Evolutionary conservation across 164 flowering plant genomes (phyloP).

Genomic region (Vitis labrusca): DNA sequence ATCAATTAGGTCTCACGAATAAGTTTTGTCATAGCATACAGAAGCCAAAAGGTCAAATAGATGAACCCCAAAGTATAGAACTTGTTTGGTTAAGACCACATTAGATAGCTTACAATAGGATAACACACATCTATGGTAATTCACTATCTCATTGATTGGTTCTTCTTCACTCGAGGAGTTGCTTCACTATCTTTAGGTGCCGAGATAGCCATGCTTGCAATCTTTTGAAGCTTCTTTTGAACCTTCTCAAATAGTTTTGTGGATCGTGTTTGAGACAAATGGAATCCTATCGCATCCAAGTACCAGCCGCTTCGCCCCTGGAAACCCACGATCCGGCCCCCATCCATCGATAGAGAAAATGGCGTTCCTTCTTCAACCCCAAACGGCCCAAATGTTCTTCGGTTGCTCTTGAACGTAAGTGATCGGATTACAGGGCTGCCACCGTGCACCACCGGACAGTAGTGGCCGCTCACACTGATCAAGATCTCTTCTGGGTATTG

Average conservation of each 20-base stretch:
- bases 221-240: slow-evolving; percentile 19
- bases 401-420: slow-evolving; percentile 59
- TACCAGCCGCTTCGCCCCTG: slow-evolving; percentile 66
- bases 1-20: no score
- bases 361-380: slow-evolving; percentile 78
- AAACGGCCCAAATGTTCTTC: slow-evolving; percentile 59
- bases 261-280: slow-evolving; percentile 25
- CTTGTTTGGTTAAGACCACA: no score
- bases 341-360: slow-evolving; percentile 54
- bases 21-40: no score
- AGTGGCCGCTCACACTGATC: slow-evolving; percentile 51
- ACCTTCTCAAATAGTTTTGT: slow-evolving; percentile 21
- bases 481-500: slow-evolving; percentile 67
- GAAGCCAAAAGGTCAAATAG: no score
- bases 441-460: slow-evolving; percentile 46
- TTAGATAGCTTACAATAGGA: no score
- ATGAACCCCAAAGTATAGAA: no score
- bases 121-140: no score
- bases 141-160: no score
- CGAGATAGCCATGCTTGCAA: slow-evolving; percentile 9
- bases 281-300: slow-evolving; percentile 58
- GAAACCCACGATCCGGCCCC: slow-evolving; percentile 57
- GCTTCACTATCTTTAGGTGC: background rate
- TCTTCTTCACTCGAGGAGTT: background rate
- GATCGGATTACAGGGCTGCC: slow-evolving; percentile 61